phyloP scores from a whole-genome alignment of 179 eudicot species.

The Heliamphora pulchella region DNA sequence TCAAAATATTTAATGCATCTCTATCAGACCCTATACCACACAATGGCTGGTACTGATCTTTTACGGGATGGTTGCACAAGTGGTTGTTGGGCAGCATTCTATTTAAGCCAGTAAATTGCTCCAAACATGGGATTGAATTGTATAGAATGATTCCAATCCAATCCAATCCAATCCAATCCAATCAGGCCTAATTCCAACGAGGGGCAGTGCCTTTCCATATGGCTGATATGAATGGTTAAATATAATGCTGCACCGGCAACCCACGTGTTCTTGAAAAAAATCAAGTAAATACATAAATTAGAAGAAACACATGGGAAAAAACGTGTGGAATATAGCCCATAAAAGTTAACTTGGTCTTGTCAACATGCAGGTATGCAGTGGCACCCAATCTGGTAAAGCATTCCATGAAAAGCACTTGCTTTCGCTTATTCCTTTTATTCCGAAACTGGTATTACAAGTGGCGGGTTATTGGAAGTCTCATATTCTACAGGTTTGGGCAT shows the following conservation, averaged over 20 bases:
- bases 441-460: constrained; percentile 49
- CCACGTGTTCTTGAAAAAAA: background rate
- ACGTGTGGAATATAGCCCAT: background rate
- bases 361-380: constrained; percentile 42
- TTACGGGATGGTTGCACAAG: too few relatives aligned
- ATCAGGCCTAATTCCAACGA: too few relatives aligned
- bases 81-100: too few relatives aligned
- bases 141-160: too few relatives aligned
- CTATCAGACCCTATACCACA: too few relatives aligned
- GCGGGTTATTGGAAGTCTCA: constrained; percentile 48
- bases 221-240: background rate
- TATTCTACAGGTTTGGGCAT: constrained; percentile 56
- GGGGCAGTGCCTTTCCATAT: background rate
- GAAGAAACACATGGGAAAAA: background rate
- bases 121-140: too few relatives aligned
- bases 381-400: constrained; percentile 34
- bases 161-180: too few relatives aligned
- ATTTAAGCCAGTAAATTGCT: too few relatives aligned
- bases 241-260: background rate
- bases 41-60: too few relatives aligned
- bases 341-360: constrained; percentile 5
- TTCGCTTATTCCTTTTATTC: constrained; percentile 61
- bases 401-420: constrained; percentile 54
- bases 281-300: too few relatives aligned
- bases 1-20: too few relatives aligned